Percentiles rank a stretch among this genome's conserved stretches.
phyloP scores from a whole-genome alignment of 2,329 filamentous ascomycete genomes.

The Penicillium verrucosum region DNA sequence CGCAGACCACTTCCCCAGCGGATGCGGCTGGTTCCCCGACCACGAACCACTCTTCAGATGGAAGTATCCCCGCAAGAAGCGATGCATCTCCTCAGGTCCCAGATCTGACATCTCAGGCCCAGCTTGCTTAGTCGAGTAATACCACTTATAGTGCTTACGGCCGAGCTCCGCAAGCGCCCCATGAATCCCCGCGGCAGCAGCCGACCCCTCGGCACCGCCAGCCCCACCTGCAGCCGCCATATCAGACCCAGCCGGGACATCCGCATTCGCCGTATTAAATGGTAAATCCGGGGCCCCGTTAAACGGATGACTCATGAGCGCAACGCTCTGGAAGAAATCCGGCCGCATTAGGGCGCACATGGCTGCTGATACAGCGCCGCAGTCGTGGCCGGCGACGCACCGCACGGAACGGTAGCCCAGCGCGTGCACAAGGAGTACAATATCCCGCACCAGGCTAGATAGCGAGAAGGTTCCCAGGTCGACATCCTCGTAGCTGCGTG shows the following conservation, averaged over 20 bases:
- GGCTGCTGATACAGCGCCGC: conserved; percentile 60
- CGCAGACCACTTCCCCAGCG: conserved; percentile 49
- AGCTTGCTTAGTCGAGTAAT: conserved; percentile 40
- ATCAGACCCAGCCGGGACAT: neutral
- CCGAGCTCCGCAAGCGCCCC: conserved; percentile 52
- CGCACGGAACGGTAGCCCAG: conserved; percentile 58
- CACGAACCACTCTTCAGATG: conserved; percentile 65
- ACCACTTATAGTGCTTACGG: conserved; percentile 70
- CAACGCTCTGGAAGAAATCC: conserved; percentile 61
- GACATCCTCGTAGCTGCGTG: conserved; percentile 48
- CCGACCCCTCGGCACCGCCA: no score
- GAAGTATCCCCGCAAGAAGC: conserved; percentile 64
- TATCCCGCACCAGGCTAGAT: conserved; percentile 59
- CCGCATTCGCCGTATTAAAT: conserved; percentile 44
- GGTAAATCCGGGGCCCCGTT: conserved; percentile 52
- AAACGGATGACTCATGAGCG: conserved; percentile 65
- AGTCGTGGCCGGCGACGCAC: conserved; percentile 65
- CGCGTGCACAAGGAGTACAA: conserved; percentile 59
- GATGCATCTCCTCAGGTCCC: conserved; percentile 50
- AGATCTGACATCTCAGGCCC: conserved; percentile 36
- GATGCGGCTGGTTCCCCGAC: conserved; percentile 52
- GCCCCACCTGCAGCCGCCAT: neutral
- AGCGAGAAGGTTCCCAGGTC: conserved; percentile 57
- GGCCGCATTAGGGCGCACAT: conserved; percentile 61
- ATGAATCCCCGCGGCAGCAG: conserved; percentile 46